These are phyloP conservation scores for Tricholoma saponaceum DNA, from an alignment of 768 basidiomycete genomes.

Conservation along the genomic window DNA sequence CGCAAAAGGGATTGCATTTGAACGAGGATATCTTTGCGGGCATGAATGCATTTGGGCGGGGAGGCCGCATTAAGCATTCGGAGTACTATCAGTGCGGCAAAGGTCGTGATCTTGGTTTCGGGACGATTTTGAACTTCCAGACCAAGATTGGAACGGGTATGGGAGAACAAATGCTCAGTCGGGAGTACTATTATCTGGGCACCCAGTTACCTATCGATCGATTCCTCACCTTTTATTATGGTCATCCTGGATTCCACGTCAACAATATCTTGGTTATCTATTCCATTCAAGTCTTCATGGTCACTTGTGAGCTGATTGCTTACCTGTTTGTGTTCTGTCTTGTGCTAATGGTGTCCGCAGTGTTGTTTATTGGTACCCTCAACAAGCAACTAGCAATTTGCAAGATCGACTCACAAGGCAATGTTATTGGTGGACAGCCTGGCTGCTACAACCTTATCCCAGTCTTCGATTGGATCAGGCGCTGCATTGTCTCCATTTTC, in stretches of 20 bases:
- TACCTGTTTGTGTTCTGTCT: neutral
- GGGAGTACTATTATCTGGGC: conserved; percentile 98
- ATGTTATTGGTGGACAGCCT: conserved; percentile 77
- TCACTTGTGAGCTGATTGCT: conserved; percentile 64
- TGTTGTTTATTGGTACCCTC: conserved; percentile 92
- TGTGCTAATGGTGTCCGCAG: conserved; percentile 29
- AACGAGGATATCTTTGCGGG: conserved; percentile 99
- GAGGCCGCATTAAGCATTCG: conserved; percentile 98
- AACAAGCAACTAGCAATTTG: conserved; percentile 93
- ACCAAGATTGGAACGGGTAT: conserved; percentile 99
- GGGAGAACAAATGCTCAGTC: conserved; percentile 99
- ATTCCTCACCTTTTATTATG: conserved; percentile 99
- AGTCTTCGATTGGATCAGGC: conserved; percentile 97
- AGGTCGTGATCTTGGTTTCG: conserved; percentile 98
- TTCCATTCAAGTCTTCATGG: conserved; percentile 97
- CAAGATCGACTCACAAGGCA: conserved; percentile 74
- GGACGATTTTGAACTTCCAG: conserved; percentile 99
- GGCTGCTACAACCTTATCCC: conserved; percentile 97
- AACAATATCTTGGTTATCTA: conserved; percentile 99
- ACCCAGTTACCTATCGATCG: conserved; percentile 98
- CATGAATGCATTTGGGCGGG: conserved; percentile 98
- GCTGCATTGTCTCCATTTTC: conserved; percentile 96
- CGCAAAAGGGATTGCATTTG: conserved; percentile 96
- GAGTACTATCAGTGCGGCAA: conserved; percentile 99
- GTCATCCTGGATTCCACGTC: conserved; percentile 98